Conservation (phyloP, 1,284 basidiomycete genomes). For the Ganoderma lingzhi region DNA sequence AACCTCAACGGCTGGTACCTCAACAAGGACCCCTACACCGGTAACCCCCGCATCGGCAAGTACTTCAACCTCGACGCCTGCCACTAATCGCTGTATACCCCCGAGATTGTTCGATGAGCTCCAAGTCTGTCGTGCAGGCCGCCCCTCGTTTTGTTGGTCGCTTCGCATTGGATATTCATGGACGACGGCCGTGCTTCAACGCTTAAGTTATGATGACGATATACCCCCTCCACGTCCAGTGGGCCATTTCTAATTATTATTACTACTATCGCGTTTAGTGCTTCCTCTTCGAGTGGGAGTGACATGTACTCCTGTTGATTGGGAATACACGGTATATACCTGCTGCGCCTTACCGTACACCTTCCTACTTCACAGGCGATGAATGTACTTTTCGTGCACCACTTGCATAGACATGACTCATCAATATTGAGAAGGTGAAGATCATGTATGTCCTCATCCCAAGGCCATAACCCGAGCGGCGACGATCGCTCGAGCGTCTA, state of each 20-base stretch:
- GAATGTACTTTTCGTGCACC: background rate
- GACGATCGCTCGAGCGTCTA: background rate
- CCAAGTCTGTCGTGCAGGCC: background rate
- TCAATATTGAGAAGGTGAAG: no score
- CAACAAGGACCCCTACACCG: constrained; percentile 64
- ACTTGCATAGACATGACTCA: background rate
- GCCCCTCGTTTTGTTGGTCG: background rate
- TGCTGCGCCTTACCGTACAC: constrained; percentile 10
- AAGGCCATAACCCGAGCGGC: no score
- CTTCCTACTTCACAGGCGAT: background rate
- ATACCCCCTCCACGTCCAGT: constrained; percentile 16
- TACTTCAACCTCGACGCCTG: constrained; percentile 76
- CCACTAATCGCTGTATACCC: constrained; percentile 11
- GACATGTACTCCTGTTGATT: constrained; percentile 14
- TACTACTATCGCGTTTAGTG: background rate
- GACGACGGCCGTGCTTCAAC: background rate
- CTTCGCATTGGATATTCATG: background rate
- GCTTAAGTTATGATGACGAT: constrained; percentile 1
- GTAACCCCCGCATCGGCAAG: constrained; percentile 57
- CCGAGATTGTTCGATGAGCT: background rate
- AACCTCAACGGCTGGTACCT: constrained; percentile 84
- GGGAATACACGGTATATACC: constrained; percentile 19
- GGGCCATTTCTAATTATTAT: background rate
- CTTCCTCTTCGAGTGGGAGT: constrained; percentile 15
- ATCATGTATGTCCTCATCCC: background rate